Evolutionary conservation across 306 rosid genomes (phyloP).

Genomic region (Quercus parvula): DNA sequence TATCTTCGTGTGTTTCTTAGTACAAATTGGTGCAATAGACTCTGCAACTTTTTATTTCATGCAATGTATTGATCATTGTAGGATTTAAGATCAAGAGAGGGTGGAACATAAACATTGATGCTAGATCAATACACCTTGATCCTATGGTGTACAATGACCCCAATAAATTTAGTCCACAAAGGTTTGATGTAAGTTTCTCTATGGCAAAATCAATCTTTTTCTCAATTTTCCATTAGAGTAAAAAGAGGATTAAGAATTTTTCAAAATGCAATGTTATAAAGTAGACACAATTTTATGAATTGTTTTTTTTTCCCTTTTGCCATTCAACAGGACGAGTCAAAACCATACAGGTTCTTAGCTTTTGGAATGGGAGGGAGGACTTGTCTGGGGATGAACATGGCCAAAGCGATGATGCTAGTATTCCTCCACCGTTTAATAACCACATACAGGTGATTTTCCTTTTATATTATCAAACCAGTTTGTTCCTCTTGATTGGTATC

Average conservation of each 20-base stretch:
- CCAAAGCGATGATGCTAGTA: conserved; percentile 83
- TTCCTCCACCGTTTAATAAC: conserved; percentile 78
- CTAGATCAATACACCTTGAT: conserved; percentile 71
- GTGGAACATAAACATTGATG: conserved; percentile 80
- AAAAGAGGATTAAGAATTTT: background rate
- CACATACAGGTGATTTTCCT: conserved; percentile 49
- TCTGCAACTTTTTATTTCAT: background rate
- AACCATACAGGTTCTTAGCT: conserved; percentile 68
- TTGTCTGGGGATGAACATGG: conserved; percentile 85
- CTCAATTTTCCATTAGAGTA: background rate
- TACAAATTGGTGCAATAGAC: too few species aligned
- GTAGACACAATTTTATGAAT: background rate
- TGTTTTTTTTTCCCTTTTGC: background rate
- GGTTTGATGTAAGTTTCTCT: conserved; percentile 54
- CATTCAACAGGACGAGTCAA: conserved; percentile 50
- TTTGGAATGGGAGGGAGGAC: conserved; percentile 94
- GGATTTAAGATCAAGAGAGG: conserved; percentile 75
- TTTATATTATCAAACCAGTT: background rate
- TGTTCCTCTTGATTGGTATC: background rate
- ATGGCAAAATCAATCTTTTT: background rate
- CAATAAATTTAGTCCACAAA: conserved; percentile 57
- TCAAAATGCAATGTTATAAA: background rate
- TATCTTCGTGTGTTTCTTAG: too few species aligned
- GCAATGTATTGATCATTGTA: background rate
- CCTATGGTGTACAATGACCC: conserved; percentile 55